Evolutionary conservation across 169 alveolate genomes (phyloP).

Genomic region (Plasmodium fragile): DNA sequence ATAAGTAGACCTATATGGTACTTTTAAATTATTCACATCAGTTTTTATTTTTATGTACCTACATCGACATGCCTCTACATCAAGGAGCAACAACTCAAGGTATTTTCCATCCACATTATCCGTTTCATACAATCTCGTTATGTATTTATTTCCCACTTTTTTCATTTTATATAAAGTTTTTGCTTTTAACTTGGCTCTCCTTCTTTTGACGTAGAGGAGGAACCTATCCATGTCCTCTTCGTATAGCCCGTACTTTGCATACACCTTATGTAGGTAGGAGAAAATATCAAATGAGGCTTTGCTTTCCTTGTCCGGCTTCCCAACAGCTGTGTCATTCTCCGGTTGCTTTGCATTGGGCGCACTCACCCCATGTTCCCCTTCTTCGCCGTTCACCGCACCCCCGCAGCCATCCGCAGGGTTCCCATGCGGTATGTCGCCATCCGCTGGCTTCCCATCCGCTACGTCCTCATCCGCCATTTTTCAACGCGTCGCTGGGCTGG

Average conservation of each 20-base stretch:
- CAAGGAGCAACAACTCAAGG: constrained; percentile 46
- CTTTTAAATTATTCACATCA: constrained; percentile 44
- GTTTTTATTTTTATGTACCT: constrained; percentile 62
- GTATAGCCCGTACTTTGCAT: constrained; percentile 44
- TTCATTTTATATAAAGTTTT: constrained; percentile 29
- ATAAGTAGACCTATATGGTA: constrained; percentile 42
- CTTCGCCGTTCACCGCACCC: not conserved
- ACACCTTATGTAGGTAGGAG: constrained; percentile 26
- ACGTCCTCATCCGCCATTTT: not conserved
- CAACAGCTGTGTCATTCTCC: not conserved
- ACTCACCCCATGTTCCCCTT: not conserved
- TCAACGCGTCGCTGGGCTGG: not conserved
- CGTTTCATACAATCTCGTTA: constrained; percentile 21
- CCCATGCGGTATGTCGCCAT: no score
- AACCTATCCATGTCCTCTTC: constrained; percentile 29
- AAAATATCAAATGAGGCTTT: constrained; percentile 30
- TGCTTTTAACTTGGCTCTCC: constrained; percentile 31
- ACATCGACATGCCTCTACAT: constrained; percentile 60
- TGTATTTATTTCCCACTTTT: constrained; percentile 37
- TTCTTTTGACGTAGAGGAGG: constrained; percentile 18
- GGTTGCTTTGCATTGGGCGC: not conserved
- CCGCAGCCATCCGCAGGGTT: not conserved
- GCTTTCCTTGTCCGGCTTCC: not conserved
- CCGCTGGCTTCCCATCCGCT: not conserved
- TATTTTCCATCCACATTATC: constrained; percentile 30